Evolutionary conservation across 2,329 filamentous ascomycete genomes (phyloP), one percentile per base, ranked within the genome.

Genomic region (Metarhizium anisopliae): DNA sequence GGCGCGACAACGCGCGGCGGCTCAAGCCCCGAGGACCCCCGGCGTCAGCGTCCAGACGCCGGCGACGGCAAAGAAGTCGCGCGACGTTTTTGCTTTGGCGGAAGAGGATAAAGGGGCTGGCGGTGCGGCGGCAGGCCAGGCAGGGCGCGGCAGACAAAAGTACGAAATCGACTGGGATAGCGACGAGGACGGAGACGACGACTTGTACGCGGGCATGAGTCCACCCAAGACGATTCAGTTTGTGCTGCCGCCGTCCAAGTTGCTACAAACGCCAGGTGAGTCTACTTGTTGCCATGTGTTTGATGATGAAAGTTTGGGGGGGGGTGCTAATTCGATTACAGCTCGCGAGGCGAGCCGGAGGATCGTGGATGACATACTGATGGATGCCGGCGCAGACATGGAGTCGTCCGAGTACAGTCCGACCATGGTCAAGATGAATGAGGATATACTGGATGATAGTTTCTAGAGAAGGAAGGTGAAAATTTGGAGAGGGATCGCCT

Each of bases 151-250:
- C 18, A 65, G 65, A 56, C 67, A 70, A 32, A 72, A 68, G 56
- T 79, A 82, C 54, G 83, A 86, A 66, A 82, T 85, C 56, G 78
- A 77, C 18, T 94, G 90, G 86, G 86, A 92, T 54, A 88, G 85
- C 63, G 86, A 91, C 59, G 85, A 84, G 55, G 86, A 87, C 32
- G 82, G 84, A 10, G 82, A 82, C 43, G 78, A 78, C 29, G 82
- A 78, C 47, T 66, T 82, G 6, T 85, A 87, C 57, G 81, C 80
- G 6, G 89, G 86, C 6, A 86, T 91, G 71, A 96, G 90, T 65
- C 94, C 94, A 32, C 94, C 94, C 0, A 97, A 97, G 77, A 94
- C 90, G 11, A 92, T 95, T 58, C 88, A 92, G 65, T 95, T 95
- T 69, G 86, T 87, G 49, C 73, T 95, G 51, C 88, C 88, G 52